Evolutionary conservation across 2,329 filamentous ascomycete species (phyloP), one percentile per base, ranked within the genome.

Genomic region (Lachnellula subtilissima): DNA sequence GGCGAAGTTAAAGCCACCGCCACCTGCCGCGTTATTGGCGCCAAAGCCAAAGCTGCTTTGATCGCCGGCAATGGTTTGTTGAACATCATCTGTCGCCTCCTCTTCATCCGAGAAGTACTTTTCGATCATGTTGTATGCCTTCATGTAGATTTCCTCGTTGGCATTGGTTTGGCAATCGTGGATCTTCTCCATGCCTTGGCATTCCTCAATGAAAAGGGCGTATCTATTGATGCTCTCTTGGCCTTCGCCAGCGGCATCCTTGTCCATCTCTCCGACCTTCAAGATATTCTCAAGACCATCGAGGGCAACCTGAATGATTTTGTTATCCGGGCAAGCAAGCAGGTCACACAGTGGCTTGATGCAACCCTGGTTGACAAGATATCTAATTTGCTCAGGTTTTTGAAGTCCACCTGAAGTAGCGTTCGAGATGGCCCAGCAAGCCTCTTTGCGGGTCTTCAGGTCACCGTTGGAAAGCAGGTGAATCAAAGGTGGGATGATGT

Each of bases 131-230:
- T 96, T 97, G 83, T 97, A 99, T 0, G 94, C 94, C 85, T 99
- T 99, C 93, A 99, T 97, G 82, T 99, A 99, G 67, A 99, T 99
- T 77, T 99, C 94, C 78, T 99, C 94, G 77, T 99, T 99, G 79
- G 93, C 93, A 70, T 99, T 99, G 80, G 95, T 97, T 81, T 99
- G 94, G 84, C 94, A 97, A 68, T 97, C 93, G 77, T 99, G 94
- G 67, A 99, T 97, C 87, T 97, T 97, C 80, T 97, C 94, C 94
- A 99, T 99, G 64, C 94, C 94, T 70, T 91, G 91, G 65, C 92
- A 96, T 76, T 99, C 94, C 77, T 99, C 94, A 65, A 99, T 99
- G 76, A 96, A 97, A 62, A 99, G 83, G 48, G 94, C 94, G 70
- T 96, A 99, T 64, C 90, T 88, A 85, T 99, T 99, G 78, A 99